Evolutionary conservation across 2,329 filamentous ascomycete genomes (phyloP), one percentile per base, ranked within the genome.

Genomic region (Hypoxylon sp.): DNA sequence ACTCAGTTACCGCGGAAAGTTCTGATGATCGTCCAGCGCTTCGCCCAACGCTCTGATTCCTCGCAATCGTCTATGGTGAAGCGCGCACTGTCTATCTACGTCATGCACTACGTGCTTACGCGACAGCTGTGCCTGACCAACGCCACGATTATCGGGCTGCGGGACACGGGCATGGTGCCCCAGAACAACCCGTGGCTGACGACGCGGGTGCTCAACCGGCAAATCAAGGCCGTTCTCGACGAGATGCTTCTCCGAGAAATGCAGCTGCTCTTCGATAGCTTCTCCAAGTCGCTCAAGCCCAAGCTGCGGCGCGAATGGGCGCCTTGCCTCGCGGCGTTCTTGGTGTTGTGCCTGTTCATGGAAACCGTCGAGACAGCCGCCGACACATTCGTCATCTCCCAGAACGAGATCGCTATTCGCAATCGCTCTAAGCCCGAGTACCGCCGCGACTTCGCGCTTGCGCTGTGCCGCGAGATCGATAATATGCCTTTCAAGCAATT

Each of bases 401-500:
- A 85, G 70, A 86, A 85, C 73, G 84, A 88, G 76, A 80, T 85
- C 71, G 78, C 79, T 63, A 71, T 82, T 62, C 79, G 80, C 43
- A 80, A 80, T 63, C 75, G 75, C 50, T 72, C 75, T 23, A 72
- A 76, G 25, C 78, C 80, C 5, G 75, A 74, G 72, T 82, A 80
- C 73, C 76, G 78, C 60, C 81, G 83, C 43, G 77, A 76, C 5
- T 79, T 82, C 32, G 85, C 84, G n/a, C 77, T 86, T 48, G 77
- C 78, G 5, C 77, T 84, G 30, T 86, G 83, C 77, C 76, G 76
- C 30, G 83, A 86, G 73, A 80, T 89, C 50, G 86, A 89, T 74
- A 86, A 87, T 70, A 79, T 88, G 79, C 86, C 86, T 0, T 89
- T 89, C 73, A 85, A 83, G 76, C 86, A 89, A 76, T 87, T 89